Base-by-base conservation (phyloP, 2,329 filamentous ascomycete genomes). In the Curvularia sp. region DNA sequence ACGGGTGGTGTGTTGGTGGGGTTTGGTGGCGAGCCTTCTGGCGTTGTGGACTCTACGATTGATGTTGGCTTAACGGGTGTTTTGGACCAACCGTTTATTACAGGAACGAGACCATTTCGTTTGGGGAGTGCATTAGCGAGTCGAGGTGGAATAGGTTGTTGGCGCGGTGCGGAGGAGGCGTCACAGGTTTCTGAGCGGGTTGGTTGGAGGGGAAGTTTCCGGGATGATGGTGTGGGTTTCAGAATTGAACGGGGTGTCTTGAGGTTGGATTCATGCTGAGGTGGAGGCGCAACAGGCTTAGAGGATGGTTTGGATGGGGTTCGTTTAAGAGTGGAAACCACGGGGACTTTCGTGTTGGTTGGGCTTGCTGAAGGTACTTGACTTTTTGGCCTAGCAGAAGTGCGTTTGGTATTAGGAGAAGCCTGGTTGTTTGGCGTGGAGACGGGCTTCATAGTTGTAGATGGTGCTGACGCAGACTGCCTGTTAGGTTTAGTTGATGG, bases 141-240 rank as follows among this genome's bases (percentile, higher is more conserved):
- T 8, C 26, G 55, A 22, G 61, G 39, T 24, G 59, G 26, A 9
- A 44, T 38, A 7, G 55, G 48, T 39, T 56, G 61, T 5, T 7
- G 35, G 35, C 30, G 30, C 9, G 48, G 54, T 22, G 56, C 56
- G 0, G 44, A n/a, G 0, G 44, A 22, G 1, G 50, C 49, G 8
- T 51, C 33, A 18, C 47, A 49, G 2, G 51, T 41, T 18, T 30
- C 13, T 18, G 22, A 13, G 13, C 10, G 22, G 10, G 26, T 18
- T 10, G 22, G 48, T 12, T 13, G 12, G 1, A 43, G 44, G 30
- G 51, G 46, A 24, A 31, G 33, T 20, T 60, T 61, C 1, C 12
- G 49, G 33, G 44, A 42, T 20, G 50, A n/a, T 26, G 33, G 22
- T 20, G 49, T 24, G 1, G 6, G 35, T 9, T 38, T 38, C 5